These are phyloP conservation scores for Cadophora luteo-olivacea DNA, from an alignment of 2,329 filamentous ascomycete species.

Conservation along the genomic window DNA sequence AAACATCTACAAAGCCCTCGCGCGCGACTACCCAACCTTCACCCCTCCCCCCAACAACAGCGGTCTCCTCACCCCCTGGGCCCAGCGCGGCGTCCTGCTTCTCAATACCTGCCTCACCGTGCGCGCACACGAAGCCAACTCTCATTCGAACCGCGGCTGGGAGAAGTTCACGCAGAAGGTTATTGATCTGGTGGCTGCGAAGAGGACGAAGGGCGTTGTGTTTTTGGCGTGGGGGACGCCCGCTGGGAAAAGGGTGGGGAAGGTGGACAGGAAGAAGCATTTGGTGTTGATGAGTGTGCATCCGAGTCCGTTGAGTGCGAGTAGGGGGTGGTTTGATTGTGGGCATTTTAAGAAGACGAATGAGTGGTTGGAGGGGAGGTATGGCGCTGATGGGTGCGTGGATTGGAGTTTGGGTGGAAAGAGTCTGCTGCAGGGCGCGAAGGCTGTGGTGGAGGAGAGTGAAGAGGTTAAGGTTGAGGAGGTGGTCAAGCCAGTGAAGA, in stretches of 20 bases:
- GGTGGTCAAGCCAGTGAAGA: not conserved
- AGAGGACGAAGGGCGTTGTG: slow-evolving; percentile 81
- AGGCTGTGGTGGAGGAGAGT: not conserved
- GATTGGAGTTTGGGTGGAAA: slow-evolving; percentile 73
- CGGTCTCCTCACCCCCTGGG: slow-evolving; percentile 91
- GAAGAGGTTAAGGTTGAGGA: not conserved
- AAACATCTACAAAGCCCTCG: slow-evolving; percentile 91
- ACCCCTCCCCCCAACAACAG: slow-evolving; percentile 75
- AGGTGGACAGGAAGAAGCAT: slow-evolving; percentile 76
- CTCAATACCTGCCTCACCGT: slow-evolving; percentile 96
- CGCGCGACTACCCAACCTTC: slow-evolving; percentile 87
- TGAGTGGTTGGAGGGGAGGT: slow-evolving; percentile 80
- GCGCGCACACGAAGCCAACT: slow-evolving; percentile 85
- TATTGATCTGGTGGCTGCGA: slow-evolving; percentile 84
- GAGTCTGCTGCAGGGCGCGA: not conserved
- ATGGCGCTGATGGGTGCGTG: slow-evolving; percentile 81
- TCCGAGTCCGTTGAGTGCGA: slow-evolving; percentile 89
- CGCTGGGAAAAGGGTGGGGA: slow-evolving; percentile 78
- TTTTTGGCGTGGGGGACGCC: slow-evolving; percentile 94
- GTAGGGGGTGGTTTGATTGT: slow-evolving; percentile 82
- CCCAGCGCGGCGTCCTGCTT: slow-evolving; percentile 88
- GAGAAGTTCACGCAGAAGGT: slow-evolving; percentile 90
- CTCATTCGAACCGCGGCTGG: slow-evolving; percentile 87
- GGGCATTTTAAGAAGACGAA: slow-evolving; percentile 84
- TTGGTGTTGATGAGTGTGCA: slow-evolving; percentile 87